A percentile compares a stretch with the other conserved stretches of the same genome.
These are phyloP conservation scores for Aspergillus hancockii DNA, from an alignment of 495 filamentous ascomycete species.

Conservation along the genomic window DNA sequence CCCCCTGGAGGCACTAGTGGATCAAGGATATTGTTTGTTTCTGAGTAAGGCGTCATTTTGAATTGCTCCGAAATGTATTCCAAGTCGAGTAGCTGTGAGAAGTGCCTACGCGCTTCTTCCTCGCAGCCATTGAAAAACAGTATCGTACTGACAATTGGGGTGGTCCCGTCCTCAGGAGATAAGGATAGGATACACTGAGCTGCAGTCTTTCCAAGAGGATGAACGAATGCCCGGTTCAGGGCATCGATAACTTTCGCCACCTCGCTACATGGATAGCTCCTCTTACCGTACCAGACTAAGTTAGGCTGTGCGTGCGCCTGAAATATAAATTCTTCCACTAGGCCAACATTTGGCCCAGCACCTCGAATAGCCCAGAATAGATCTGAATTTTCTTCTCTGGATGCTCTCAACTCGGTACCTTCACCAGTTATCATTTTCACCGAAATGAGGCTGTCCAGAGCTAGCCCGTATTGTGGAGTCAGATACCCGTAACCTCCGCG, in stretches of 20 bases:
- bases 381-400: neutral
- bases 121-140: constrained; percentile 2
- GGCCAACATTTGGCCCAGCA: neutral
- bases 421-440: constrained; percentile 1
- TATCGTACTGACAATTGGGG: neutral
- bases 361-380: constrained; percentile 8
- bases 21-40: neutral
- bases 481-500: constrained; percentile 5
- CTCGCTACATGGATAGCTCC: neutral
- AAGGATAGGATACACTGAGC: neutral
- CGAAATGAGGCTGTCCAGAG: neutral
- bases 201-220: neutral
- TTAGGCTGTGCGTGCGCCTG: constrained; percentile 2
- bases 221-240: neutral
- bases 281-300: neutral
- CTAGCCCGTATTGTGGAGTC: constrained; percentile 5
- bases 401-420: neutral
- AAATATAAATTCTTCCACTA: constrained; percentile 3
- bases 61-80: neutral
- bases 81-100: neutral
- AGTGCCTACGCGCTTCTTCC: neutral
- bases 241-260: neutral
- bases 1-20: neutral
- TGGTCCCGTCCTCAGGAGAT: neutral
- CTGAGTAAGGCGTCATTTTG: neutral